Evolutionary conservation across 73 alveolate species (phyloP).

Genomic region (Paramecium sexaurelia): DNA sequence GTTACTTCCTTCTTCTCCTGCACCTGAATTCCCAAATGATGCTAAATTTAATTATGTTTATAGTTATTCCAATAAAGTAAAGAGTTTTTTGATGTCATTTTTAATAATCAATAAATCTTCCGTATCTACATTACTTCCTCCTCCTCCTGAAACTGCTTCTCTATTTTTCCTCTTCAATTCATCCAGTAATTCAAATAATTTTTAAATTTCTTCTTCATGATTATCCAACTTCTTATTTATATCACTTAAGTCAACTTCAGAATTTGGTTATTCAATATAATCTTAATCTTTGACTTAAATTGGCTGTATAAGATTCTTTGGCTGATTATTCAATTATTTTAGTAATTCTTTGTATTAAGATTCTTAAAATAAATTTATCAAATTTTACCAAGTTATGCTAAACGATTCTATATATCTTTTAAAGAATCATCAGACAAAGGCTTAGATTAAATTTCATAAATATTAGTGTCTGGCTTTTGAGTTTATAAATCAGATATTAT

Average conservation of each 20-base stretch:
- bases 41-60: constrained; percentile 26
- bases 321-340: neutral
- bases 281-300: neutral
- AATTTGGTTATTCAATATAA: neutral
- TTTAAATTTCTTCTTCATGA: constrained; percentile 43
- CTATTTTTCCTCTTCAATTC: neutral
- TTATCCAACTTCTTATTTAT: neutral
- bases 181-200: constrained; percentile 38
- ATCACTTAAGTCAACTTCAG: constrained; percentile 7
- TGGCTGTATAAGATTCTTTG: neutral
- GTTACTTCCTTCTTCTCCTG: neutral
- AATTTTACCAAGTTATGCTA: neutral
- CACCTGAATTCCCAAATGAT: constrained; percentile 18
- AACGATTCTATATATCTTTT: neutral
- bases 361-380: neutral
- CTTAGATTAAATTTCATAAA: neutral
- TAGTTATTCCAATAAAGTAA: constrained; percentile 6
- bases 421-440: neutral
- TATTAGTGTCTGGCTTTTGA: neutral
- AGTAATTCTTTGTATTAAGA: neutral
- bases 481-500: neutral
- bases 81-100: constrained; percentile 23
- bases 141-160: neutral
- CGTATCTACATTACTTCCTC: neutral
- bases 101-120: neutral